Conservation (phyloP, 2,329 filamentous ascomycete species). For the Byssoonygena ceratinophila region DNA sequence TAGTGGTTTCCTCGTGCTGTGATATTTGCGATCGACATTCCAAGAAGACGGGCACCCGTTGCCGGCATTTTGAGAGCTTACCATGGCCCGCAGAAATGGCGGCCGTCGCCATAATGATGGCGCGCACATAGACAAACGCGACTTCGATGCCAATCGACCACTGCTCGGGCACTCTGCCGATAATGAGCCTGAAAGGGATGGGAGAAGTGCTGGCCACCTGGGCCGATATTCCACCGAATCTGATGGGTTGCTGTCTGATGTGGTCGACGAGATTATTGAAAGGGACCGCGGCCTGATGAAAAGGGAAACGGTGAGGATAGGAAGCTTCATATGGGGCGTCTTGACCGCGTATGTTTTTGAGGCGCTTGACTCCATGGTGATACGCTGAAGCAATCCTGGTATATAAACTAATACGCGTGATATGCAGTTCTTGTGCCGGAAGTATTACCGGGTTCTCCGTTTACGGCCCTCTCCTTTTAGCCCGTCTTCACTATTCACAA, state of each 20-base stretch:
- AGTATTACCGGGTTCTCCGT: slow-evolving; percentile 90
- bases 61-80: neutral
- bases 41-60: neutral
- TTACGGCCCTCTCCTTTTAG: slow-evolving; percentile 83
- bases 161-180: slow-evolving; percentile 15
- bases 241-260: slow-evolving; percentile 46
- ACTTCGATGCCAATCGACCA: slow-evolving; percentile 38
- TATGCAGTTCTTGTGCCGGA: slow-evolving; percentile 61
- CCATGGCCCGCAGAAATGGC: neutral
- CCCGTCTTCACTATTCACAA: slow-evolving; percentile 75
- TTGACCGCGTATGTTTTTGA: slow-evolving; percentile 42
- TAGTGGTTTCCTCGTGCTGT: too few species aligned
- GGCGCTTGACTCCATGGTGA: too few species aligned
- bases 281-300: slow-evolving; percentile 47
- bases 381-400: too few species aligned
- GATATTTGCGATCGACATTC: too few species aligned
- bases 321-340: slow-evolving; percentile 51
- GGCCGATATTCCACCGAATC: slow-evolving; percentile 15
- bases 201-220: neutral
- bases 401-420: slow-evolving; percentile 5
- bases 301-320: slow-evolving; percentile 43
- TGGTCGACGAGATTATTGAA: slow-evolving; percentile 50
- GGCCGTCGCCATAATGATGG: neutral
- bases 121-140: slow-evolving; percentile 34
- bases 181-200: neutral